phyloP scores from a whole-genome alignment of 768 basidiomycete genomes.

The Kwoniella newhampshirensis region DNA sequence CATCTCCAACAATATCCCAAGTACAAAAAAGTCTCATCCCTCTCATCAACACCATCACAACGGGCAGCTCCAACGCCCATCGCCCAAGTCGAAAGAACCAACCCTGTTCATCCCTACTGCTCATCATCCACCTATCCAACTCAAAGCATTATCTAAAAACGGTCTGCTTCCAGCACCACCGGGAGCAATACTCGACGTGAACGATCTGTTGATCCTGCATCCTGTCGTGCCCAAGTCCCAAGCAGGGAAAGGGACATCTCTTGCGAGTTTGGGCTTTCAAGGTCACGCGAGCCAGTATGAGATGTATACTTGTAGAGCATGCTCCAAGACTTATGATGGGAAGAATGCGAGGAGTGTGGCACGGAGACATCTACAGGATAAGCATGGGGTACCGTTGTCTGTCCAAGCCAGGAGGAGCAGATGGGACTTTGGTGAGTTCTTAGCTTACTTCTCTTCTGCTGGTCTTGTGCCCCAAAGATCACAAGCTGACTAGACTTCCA shows the following conservation, averaged over 20 bases:
- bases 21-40: too few species aligned
- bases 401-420: slow-evolving; percentile 54
- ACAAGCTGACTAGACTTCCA: too few species aligned
- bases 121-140: slow-evolving; percentile 14
- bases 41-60: too few species aligned
- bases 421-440: slow-evolving; percentile 56
- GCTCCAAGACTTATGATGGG: slow-evolving; percentile 56
- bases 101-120: slow-evolving; percentile 15
- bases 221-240: slow-evolving; percentile 13
- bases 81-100: too few species aligned
- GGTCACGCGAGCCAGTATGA: slow-evolving; percentile 28
- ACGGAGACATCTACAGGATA: slow-evolving; percentile 55
- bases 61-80: too few species aligned
- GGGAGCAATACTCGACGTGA: slow-evolving; percentile 32
- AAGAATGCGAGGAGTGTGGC: slow-evolving; percentile 56
- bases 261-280: slow-evolving; percentile 6
- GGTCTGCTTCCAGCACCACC: slow-evolving; percentile 30
- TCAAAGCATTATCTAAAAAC: slow-evolving; percentile 14
- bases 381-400: slow-evolving; percentile 54
- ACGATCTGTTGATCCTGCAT: slow-evolving; percentile 38
- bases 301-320: slow-evolving; percentile 49
- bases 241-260: not conserved
- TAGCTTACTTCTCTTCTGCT: not conserved
- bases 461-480: too few species aligned
- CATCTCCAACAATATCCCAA: too few species aligned